Percentiles rank a stretch among this genome's conserved stretches.
Conservation (phyloP, 73 alveolate genomes). For the Paramecium primaurelia region DNA sequence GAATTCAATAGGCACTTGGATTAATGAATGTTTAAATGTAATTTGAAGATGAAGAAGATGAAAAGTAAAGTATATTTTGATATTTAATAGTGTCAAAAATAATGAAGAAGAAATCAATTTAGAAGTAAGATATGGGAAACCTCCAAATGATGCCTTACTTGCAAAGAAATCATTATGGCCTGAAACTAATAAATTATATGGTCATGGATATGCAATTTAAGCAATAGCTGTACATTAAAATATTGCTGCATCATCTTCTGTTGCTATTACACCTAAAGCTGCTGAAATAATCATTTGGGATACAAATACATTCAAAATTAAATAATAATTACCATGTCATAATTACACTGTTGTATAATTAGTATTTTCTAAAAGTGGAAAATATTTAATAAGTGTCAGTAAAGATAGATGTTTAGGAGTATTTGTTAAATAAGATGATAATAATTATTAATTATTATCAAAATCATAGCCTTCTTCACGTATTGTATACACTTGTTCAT, state of each 20-base stretch:
- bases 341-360: slow-evolving; percentile 87
- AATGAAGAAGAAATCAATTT: slow-evolving; percentile 70
- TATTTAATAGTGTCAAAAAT: slow-evolving; percentile 73
- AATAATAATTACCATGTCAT: slow-evolving; percentile 80
- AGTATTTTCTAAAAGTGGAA: slow-evolving; percentile 90
- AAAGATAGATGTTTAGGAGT: slow-evolving; percentile 90
- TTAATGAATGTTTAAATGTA: slow-evolving; percentile 81
- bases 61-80: slow-evolving; percentile 63
- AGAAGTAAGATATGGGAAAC: slow-evolving; percentile 68
- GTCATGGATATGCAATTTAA: slow-evolving; percentile 96
- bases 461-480: slow-evolving; percentile 91
- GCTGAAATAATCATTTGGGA: slow-evolving; percentile 94
- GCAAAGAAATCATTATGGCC: slow-evolving; percentile 96
- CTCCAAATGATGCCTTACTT: slow-evolving; percentile 93
- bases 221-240: slow-evolving; percentile 84
- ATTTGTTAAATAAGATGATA: slow-evolving; percentile 63
- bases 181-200: slow-evolving; percentile 93
- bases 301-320: slow-evolving; percentile 70
- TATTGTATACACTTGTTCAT: slow-evolving; percentile 87
- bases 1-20: slow-evolving; percentile 84
- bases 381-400: slow-evolving; percentile 84
- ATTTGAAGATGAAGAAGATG: slow-evolving; percentile 63
- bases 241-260: slow-evolving; percentile 92
- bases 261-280: slow-evolving; percentile 88
- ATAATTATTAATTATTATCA: slow-evolving; percentile 64